phyloP scores from a whole-genome alignment of 1,284 basidiomycete species.

The Sporisorium iseilematis-ciliati region DNA sequence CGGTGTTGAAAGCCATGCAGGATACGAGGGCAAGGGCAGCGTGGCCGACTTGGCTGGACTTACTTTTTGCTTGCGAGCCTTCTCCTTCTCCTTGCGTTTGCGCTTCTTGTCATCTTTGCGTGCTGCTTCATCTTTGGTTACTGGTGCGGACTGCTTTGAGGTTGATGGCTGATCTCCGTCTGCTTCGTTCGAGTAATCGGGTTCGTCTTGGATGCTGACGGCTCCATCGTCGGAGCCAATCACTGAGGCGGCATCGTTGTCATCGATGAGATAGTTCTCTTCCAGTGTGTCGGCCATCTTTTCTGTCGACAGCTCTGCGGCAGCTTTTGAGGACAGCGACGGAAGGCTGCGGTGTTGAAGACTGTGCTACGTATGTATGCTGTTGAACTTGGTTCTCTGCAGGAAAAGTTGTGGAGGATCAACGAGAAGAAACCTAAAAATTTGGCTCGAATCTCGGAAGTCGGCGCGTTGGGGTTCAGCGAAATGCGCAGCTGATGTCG shows the following conservation, averaged over 20 bases:
- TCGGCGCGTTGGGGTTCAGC: conserved; percentile 4
- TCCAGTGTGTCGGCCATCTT: conserved; percentile 62
- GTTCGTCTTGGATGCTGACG: conserved; percentile 40
- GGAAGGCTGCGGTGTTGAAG: conserved; percentile 1
- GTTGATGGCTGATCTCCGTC: not conserved
- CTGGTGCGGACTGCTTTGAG: conserved; percentile 4
- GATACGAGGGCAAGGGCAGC: no score
- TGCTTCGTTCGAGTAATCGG: conserved; percentile 15
- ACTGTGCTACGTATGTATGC: conserved; percentile 3
- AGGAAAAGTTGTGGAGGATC: conserved; percentile 28
- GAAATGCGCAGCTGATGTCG: conserved; percentile 18
- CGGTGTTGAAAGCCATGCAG: not conserved
- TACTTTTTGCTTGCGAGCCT: conserved; percentile 58
- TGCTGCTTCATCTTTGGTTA: conserved; percentile 42
- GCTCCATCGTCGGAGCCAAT: conserved; percentile 44
- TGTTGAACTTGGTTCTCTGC: conserved; percentile 6
- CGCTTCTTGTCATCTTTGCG: conserved; percentile 56
- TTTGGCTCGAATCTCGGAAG: conserved; percentile 32
- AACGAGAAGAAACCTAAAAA: conserved; percentile 16
- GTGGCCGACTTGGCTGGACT: conserved; percentile 6
- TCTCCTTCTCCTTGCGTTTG: conserved; percentile 58
- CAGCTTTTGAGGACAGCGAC: not conserved
- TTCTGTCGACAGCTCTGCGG: not conserved
- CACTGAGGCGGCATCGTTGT: conserved; percentile 38
- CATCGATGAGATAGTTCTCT: conserved; percentile 60